Base-by-base conservation (phyloP, 2,329 filamentous ascomycete genomes). In the Eurotiales sp. region DNA sequence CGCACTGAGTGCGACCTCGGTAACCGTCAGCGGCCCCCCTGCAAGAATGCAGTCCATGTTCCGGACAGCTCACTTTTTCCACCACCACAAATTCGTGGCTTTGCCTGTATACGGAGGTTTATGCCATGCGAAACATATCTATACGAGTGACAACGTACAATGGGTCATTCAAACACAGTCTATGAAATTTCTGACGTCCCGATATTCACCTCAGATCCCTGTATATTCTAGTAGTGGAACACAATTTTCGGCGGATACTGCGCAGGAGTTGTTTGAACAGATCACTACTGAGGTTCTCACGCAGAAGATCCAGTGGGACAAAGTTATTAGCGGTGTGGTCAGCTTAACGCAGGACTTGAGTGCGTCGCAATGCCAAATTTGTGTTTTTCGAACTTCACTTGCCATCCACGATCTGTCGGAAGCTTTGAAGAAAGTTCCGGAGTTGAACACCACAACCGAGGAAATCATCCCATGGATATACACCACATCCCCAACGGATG, bases 91-190 rank as follows among this genome's bases (percentile, higher is more conserved):
- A 17, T 57, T 55, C 42, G 44, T 57, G 3, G 36, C 50, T 8
- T 42, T 68, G 10, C 62, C 64, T 0, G 61, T 67, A 0, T 64
- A 62, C 44, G 57, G 58, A 0, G 65, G 64, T 5, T 44, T 65
- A 1, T 66, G 64, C 25, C 65, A 68, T 54, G 74, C 78, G 14
- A 70, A 64, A 46, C 73, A 75, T 34, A 70, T 75, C 3, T 85
- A 83, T 58, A 64, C 34, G 19, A 8, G 27, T 7, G 23, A 56
- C 2, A 43, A 64, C 56, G 55, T 57, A 8, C 17, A 52, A 7
- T 14, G 8, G 1, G 47, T 61, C 32, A 23, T 46, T n/a, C 29
- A 40, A 3, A 46, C 17, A 11, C 43, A 30, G 19, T 34, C 27
- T 2, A 21, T 36, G 25, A 22, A 17, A 23, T 15, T 22, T 11